Evolutionary conservation across 2,329 filamentous ascomycete species (phyloP), one percentile per base, ranked within the genome.

Genomic region (Talaromyces sp.): DNA sequence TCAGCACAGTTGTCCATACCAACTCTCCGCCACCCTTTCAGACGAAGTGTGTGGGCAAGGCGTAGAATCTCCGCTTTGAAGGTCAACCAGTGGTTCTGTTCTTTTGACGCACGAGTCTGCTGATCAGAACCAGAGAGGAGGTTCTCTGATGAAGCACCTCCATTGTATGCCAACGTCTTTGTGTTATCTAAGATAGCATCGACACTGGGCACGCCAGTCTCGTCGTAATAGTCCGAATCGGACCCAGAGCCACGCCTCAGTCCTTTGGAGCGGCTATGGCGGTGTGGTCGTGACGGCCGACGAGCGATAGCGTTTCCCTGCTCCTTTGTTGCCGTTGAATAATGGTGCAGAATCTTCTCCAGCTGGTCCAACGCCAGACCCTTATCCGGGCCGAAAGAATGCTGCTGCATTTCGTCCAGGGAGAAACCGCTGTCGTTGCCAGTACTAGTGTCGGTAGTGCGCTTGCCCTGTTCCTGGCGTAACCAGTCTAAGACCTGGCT

Each of bases 21-120:
- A 0, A 99, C 86, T 63, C 87, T 87, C 58, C 93, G 86, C 95
- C 95, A 99, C 10, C 93, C 92, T 73, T 96, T 96, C 33, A 98
- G 83, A 58, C 87, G 87, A 58, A 99, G 80, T 0, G 95, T 99
- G 74, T 98, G 95, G 0, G 91, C 84, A 62, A 98, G 82, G 42
- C 92, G 89, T 60, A 98, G 84, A 64, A 98, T 95, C 72, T 99
- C 93, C 63, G 87, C 89, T 75, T 97, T 97, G 82, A 97, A 99
- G 9, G 75, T 81, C n/a, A 85, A 72, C 95, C 93, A 97, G 2
- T 87, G 87, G 70, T 91, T 87, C 49, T 81, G 84, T 63, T 93
- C 91, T 71, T 89, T 91, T 33, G 84, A 81, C 44, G 81, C 81
- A 62, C 77, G 79, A 60, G 78, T 80, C 57, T 76, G 78, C 2